Percentiles rank a stretch among this genome's conserved stretches.
These are phyloP conservation scores for Biscogniauxia sp. DNA, from an alignment of 2,329 filamentous ascomycete genomes.

Conservation along the genomic window DNA sequence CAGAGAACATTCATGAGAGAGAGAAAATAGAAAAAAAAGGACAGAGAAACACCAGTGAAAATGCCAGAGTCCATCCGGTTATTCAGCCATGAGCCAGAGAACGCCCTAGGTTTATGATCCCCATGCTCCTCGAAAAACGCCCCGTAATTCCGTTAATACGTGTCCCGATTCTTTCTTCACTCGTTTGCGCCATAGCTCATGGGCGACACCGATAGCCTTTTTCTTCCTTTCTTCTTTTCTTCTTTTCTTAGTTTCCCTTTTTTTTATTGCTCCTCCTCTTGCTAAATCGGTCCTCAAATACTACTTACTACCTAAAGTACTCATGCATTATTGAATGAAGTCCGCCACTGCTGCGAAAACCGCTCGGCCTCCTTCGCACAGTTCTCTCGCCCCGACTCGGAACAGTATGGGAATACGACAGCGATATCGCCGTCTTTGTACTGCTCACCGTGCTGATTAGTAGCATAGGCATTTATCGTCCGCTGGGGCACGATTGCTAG, in stretches of 20 bases:
- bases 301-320: conserved; percentile 2
- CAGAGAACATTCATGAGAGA: not conserved
- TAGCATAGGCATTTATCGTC: conserved; percentile 75
- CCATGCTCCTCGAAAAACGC: conserved; percentile 16
- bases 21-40: conserved; percentile 2
- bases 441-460: conserved; percentile 52
- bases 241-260: not conserved
- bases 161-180: conserved; percentile 9
- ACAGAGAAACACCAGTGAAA: conserved; percentile 23
- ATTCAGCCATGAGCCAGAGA: conserved; percentile 9
- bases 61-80: conserved; percentile 16
- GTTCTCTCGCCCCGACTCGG: conserved; percentile 48
- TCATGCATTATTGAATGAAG: conserved; percentile 34
- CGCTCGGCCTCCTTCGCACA: conserved; percentile 70
- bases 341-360: conserved; percentile 48
- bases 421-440: conserved; percentile 86
- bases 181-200: conserved; percentile 6
- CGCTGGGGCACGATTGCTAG: conserved; percentile 87
- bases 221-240: not conserved
- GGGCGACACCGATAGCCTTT: not conserved
- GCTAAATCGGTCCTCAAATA: no score
- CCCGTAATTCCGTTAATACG: conserved; percentile 12
- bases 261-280: no score
- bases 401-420: conserved; percentile 74
- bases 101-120: conserved; percentile 18